Evolutionary conservation across 257 asterid species (phyloP).

Genomic region (Solanum medicagineum): DNA sequence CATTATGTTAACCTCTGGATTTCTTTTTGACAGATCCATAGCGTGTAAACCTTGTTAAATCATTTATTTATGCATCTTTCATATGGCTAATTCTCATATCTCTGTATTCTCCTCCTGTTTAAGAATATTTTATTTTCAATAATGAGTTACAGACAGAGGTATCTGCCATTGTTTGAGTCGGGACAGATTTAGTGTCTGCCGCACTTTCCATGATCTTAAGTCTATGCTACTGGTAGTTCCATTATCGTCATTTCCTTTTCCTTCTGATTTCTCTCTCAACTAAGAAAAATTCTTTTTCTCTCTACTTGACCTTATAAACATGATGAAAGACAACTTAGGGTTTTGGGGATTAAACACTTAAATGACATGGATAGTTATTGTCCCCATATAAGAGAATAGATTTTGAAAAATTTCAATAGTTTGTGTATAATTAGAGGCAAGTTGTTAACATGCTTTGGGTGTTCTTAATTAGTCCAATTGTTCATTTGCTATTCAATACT

Average conservation of each 20-base stretch:
- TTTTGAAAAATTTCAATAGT: not conserved
- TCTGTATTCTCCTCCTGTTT: not conserved
- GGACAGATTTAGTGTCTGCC: not conserved
- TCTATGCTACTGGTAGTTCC: not conserved
- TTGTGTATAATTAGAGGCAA: not conserved
- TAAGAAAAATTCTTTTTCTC: not conserved
- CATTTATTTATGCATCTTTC: not conserved
- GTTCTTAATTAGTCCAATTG: not conserved
- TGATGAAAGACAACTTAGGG: not conserved
- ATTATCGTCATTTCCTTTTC: not conserved
- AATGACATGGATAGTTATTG: not conserved
- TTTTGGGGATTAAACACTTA: not conserved
- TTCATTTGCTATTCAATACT: not conserved
- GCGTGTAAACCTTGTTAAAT: not conserved
- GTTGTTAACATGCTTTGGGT: not conserved
- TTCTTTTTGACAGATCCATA: not conserved
- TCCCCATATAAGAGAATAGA: not conserved
- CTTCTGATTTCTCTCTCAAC: not conserved
- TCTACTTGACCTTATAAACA: not conserved
- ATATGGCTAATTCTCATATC: not conserved
- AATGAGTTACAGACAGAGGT: not conserved
- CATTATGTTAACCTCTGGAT: not conserved
- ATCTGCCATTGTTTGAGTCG: not conserved
- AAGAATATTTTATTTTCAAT: not conserved
- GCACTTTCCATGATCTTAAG: not conserved